A percentile compares a stretch with the other conserved stretches of the same genome.
Evolutionary conservation across 208 protist genomes (phyloP).

Genomic region (Polymyxa betae): DNA sequence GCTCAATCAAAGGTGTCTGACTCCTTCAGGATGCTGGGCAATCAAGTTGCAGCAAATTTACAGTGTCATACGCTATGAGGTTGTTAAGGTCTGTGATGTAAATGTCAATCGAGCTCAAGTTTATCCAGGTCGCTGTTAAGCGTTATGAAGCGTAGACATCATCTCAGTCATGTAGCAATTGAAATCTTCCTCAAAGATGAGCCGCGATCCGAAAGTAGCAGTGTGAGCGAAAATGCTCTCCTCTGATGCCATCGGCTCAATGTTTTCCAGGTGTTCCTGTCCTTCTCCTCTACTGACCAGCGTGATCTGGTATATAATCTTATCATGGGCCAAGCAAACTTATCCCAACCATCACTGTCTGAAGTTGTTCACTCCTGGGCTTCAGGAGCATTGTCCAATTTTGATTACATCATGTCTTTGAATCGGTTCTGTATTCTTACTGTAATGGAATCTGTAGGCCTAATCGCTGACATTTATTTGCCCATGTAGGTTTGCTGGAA

Average conservation of each 20-base stretch:
- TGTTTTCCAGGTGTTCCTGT: conserved; percentile 2
- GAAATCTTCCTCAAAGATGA: neutral
- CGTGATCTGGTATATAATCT: neutral
- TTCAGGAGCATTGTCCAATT: neutral
- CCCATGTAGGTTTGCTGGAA: neutral
- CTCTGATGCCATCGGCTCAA: neutral
- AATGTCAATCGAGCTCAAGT: neutral
- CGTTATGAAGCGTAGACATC: neutral
- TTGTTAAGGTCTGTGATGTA: neutral
- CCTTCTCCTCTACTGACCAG: neutral
- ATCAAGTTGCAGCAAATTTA: neutral
- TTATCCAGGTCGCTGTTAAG: neutral
- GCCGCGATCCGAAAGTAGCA: neutral
- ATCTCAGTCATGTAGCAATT: neutral
- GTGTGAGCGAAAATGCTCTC: neutral
- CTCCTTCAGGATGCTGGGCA: neutral
- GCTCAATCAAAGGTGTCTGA: conserved; percentile 9
- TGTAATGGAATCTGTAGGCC: no score
- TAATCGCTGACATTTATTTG: neutral
- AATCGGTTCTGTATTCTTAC: conserved; percentile 8
- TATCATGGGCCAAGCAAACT: neutral
- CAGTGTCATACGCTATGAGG: neutral
- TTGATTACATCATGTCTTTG: conserved; percentile 40
- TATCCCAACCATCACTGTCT: neutral
- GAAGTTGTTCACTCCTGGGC: neutral